phyloP scores from a whole-genome alignment of 768 basidiomycete species.

The Naganishia vaughanmartiniae region DNA sequence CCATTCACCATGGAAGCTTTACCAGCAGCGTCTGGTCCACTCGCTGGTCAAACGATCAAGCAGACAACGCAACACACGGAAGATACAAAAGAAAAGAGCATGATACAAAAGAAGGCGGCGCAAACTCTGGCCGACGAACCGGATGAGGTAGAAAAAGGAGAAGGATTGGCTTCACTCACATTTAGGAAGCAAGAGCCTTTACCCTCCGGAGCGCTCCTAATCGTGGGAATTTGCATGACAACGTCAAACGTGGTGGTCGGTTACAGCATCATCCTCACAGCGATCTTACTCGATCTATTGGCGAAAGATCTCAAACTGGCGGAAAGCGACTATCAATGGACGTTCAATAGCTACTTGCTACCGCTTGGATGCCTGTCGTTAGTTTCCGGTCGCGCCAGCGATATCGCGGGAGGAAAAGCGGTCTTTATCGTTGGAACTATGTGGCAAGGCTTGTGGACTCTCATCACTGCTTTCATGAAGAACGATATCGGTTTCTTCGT shows the following conservation, averaged over 20 bases:
- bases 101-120: too few species aligned
- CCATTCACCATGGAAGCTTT: too few species aligned
- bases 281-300: background rate
- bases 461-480: background rate
- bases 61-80: too few species aligned
- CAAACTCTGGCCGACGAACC: too few species aligned
- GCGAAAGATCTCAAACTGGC: background rate
- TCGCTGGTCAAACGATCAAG: too few species aligned
- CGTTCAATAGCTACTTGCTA: background rate
- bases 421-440: constrained; percentile 3
- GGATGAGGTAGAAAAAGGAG: background rate
- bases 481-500: background rate
- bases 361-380: constrained; percentile 5
- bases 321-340: background rate
- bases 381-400: background rate
- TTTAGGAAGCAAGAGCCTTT: background rate
- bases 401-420: constrained; percentile 12
- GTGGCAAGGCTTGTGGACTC: background rate
- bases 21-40: too few species aligned
- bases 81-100: too few species aligned
- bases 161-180: background rate
- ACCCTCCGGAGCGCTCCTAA: background rate
- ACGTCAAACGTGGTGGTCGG: background rate
- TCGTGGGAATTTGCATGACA: background rate
- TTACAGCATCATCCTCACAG: background rate